Base-by-base conservation (phyloP, 2,329 filamentous ascomycete species). In the Ceratocystis colombiana region DNA sequence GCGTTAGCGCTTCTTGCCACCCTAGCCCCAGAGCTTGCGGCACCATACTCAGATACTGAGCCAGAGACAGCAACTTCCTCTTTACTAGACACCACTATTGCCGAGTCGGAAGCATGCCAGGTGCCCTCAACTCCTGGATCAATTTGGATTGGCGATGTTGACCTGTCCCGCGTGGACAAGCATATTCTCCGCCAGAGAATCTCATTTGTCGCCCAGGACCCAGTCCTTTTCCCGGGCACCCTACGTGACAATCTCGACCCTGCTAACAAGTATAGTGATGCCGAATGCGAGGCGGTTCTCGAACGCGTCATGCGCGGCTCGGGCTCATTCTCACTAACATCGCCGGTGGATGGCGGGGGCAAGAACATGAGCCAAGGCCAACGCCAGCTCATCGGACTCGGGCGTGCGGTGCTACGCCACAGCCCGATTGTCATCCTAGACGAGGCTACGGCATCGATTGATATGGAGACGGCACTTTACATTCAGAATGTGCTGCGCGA, bases 191-290 rank as follows among this genome's bases (percentile, higher is more conserved):
- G 84, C 1, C 79, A 80, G 69, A 80, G 81, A 59, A 79, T 87
- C 68, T 84, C 81, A 5, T 84, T 85, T 69, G 84, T 87, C 30
- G 84, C 85, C 1, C 84, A 87, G 70, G 84, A 87, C 64, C 84
- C 84, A 0, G 82, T 84, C 0, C 75, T 87, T 1, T 85, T 85
- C 71, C 82, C 83, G 0, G 83, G 83, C 2, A 81, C 81, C 0
- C 72, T 85, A 46, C 78, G 81, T 28, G 80, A 84, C 71, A 85
- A 91, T 71, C 79, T 92, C 25, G 88, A 92, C 70, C 86, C 88
- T 0, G 78, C 88, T 64, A 77, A 77, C 5, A 82, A 86, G 68
- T 79, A 79, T 66, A 79, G 83, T 17, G 79, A 84, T 59, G 72
- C 71, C 1, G 81, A 80, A 66, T 82, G 81, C 71, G 73, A 74